phyloP scores from a whole-genome alignment of 805 yeast species.

The Trichomonascus vanleenenianus region DNA sequence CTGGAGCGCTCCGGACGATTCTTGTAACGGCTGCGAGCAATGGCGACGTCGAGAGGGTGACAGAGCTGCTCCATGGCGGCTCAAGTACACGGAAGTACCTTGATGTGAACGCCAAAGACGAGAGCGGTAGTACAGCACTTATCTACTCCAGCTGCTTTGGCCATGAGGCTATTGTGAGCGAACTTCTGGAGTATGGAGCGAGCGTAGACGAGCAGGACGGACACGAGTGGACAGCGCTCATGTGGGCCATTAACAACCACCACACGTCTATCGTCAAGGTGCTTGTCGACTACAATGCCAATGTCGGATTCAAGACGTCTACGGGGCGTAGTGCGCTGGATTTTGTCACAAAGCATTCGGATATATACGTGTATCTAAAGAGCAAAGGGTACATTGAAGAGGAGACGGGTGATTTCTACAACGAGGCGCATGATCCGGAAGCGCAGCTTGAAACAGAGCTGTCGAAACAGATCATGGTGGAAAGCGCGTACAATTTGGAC shows the following conservation, averaged over 20 bases:
- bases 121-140: slow-evolving; percentile 33
- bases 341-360: slow-evolving; percentile 47
- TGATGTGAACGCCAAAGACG: slow-evolving; percentile 29
- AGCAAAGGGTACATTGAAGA: slow-evolving; percentile 21
- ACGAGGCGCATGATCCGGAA: slow-evolving; percentile 13
- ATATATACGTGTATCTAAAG: slow-evolving; percentile 51
- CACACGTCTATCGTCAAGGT: slow-evolving; percentile 46
- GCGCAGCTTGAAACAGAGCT: slow-evolving; percentile 14
- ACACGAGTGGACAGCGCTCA: slow-evolving; percentile 45
- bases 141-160: slow-evolving; percentile 36
- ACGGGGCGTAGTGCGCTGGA: slow-evolving; percentile 46
- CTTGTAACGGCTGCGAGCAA: slow-evolving; percentile 30
- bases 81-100: slow-evolving; percentile 18
- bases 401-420: slow-evolving; percentile 21
- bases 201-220: slow-evolving; percentile 30
- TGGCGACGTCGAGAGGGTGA: slow-evolving; percentile 26
- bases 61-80: slow-evolving; percentile 23
- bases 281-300: slow-evolving; percentile 58
- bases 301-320: slow-evolving; percentile 33
- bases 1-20: slow-evolving; percentile 22
- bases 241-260: slow-evolving; percentile 77
- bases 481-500: slow-evolving; percentile 25
- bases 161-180: slow-evolving; percentile 28
- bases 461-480: slow-evolving; percentile 19
- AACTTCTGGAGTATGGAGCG: slow-evolving; percentile 31